Evolutionary conservation across 441 rosid genomes (phyloP).

Genomic region (Capsella rubella): DNA sequence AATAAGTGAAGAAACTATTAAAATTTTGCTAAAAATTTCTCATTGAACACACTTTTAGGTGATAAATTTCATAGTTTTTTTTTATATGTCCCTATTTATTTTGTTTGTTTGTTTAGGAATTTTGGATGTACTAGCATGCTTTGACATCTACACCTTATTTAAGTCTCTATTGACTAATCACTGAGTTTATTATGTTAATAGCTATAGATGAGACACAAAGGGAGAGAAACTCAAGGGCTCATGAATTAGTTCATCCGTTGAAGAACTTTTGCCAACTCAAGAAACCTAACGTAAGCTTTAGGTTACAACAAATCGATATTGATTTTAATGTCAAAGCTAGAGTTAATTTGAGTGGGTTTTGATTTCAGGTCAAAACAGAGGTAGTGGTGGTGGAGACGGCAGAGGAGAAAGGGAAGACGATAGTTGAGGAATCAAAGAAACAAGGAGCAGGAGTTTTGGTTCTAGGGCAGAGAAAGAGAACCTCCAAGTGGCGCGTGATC

Average conservation of each 20-base stretch:
- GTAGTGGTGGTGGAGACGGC: constrained; percentile 72
- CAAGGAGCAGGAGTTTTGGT: constrained; percentile 76
- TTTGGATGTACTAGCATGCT: neutral
- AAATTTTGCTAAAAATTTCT: no score
- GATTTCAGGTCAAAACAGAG: constrained; percentile 57
- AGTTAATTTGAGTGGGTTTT: neutral
- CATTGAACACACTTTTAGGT: neutral
- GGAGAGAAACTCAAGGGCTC: constrained; percentile 61
- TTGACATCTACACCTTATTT: constrained; percentile 6
- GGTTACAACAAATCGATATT: neutral
- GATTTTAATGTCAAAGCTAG: neutral
- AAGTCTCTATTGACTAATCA: constrained; percentile 2
- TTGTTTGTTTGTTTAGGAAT: no score
- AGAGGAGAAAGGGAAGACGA: constrained; percentile 80
- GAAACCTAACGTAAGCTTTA: constrained; percentile 44
- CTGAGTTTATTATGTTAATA: neutral
- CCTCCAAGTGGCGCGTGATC: constrained; percentile 76
- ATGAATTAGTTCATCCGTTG: constrained; percentile 64
- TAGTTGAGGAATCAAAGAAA: constrained; percentile 82
- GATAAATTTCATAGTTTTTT: neutral
- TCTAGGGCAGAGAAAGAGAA: constrained; percentile 76
- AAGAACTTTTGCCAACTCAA: constrained; percentile 67
- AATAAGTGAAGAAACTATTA: no score
- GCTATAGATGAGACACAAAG: constrained; percentile 52
- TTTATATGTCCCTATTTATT: no score